These are phyloP conservation scores for Chlorella sp. DNA, from an alignment of 139 green algal species.

Conservation along the genomic window DNA sequence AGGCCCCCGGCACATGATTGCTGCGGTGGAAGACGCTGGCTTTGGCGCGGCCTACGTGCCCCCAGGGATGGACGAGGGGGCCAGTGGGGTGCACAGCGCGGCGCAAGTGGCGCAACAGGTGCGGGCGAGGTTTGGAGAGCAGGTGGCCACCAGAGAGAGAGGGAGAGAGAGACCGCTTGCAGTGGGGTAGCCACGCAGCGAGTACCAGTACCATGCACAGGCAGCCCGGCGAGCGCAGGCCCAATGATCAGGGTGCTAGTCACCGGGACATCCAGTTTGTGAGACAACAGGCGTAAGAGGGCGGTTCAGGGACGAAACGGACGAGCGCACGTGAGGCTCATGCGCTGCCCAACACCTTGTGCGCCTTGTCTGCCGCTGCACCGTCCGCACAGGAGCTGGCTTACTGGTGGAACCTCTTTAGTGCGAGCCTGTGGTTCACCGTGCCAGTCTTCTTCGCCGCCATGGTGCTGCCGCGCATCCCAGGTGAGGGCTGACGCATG, in stretches of 20 bases:
- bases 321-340: too few species aligned
- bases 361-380: not conserved
- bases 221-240: too few species aligned
- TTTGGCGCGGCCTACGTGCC: slow-evolving; percentile 9
- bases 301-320: not conserved
- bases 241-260: not conserved
- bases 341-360: not conserved
- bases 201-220: too few species aligned
- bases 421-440: slow-evolving; percentile 56
- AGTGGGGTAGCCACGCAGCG: too few species aligned
- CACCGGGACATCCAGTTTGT: not conserved
- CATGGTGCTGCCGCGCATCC: slow-evolving; percentile 69
- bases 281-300: not conserved
- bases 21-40: slow-evolving; percentile 33
- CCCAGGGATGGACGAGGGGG: not conserved
- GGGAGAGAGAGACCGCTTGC: too few species aligned
- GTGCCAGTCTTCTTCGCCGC: slow-evolving; percentile 84
- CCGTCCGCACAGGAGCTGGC: slow-evolving; percentile 36
- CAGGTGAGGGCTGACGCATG: too few species aligned
- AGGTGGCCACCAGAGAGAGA: too few species aligned
- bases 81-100: not conserved
- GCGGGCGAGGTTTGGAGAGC: too few species aligned
- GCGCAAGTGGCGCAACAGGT: not conserved
- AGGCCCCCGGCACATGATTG: not conserved
- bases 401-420: slow-evolving; percentile 44